These are phyloP conservation scores for Nitzschia putrida DNA, from an alignment of 108 stramenopile species.

Conservation along the genomic window DNA sequence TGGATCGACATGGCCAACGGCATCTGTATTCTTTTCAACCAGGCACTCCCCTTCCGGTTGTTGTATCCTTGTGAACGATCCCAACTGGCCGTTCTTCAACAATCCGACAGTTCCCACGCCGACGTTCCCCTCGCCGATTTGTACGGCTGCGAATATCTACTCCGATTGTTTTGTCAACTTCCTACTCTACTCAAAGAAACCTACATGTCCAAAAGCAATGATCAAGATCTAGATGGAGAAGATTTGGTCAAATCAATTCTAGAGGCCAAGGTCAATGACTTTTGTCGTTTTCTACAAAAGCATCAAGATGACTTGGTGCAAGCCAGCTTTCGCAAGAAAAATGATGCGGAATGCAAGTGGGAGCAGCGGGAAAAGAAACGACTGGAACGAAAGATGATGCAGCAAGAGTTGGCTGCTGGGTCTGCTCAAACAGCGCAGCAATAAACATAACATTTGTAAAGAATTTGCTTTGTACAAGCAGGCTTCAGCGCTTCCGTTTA, in stretches of 20 bases:
- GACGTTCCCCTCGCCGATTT: slow-evolving; percentile 31
- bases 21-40: slow-evolving; percentile 66
- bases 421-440: no score
- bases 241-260: slow-evolving; percentile 46
- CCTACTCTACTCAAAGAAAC: slow-evolving; percentile 49
- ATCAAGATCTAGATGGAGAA: slow-evolving; percentile 26
- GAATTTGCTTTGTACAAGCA: no score
- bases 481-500: no score
- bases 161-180: slow-evolving; percentile 59
- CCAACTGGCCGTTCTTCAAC: slow-evolving; percentile 42
- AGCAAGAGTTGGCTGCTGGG: no score
- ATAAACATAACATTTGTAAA: no score
- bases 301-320: slow-evolving; percentile 52
- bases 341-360: slow-evolving; percentile 23
- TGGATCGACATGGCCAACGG: slow-evolving; percentile 79
- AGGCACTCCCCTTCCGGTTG: slow-evolving; percentile 60
- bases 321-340: slow-evolving; percentile 28
- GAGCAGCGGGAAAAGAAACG: slow-evolving; percentile 18
- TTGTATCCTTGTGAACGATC: slow-evolving; percentile 59
- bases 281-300: slow-evolving; percentile 69
- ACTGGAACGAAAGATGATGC: slow-evolving; percentile 13
- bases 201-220: slow-evolving; percentile 5
- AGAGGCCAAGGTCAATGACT: slow-evolving; percentile 60
- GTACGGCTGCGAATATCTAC: slow-evolving; percentile 70
- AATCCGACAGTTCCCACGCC: not conserved